phyloP scores from a whole-genome alignment of 495 filamentous ascomycete species.

The Echria macrotheca region DNA sequence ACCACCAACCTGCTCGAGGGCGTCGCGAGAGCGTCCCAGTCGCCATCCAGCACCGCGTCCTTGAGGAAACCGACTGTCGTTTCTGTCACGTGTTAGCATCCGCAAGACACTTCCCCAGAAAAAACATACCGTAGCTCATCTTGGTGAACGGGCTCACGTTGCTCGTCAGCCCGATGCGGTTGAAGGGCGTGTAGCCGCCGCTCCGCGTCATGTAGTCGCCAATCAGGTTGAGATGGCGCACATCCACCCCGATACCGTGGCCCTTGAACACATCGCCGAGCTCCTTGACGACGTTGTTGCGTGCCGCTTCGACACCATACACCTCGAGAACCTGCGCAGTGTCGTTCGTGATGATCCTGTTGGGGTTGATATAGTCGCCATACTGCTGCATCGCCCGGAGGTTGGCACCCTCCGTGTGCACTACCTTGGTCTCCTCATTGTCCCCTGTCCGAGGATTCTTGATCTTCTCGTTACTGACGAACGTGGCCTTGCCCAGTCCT shows the following conservation, averaged over 20 bases:
- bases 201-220: constrained; percentile 89
- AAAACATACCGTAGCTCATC: constrained; percentile 74
- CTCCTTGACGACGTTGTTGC: constrained; percentile 79
- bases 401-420: constrained; percentile 81
- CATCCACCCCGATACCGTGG: constrained; percentile 92
- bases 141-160: constrained; percentile 87
- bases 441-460: constrained; percentile 44
- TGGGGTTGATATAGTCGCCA: constrained; percentile 77
- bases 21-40: constrained; percentile 80
- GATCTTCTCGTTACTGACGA: constrained; percentile 57
- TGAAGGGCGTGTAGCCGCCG: constrained; percentile 85
- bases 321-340: constrained; percentile 74
- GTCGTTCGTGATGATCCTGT: constrained; percentile 86
- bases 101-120: not conserved
- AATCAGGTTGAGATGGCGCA: constrained; percentile 89
- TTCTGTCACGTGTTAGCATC: constrained; percentile 37
- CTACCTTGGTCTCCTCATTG: constrained; percentile 42
- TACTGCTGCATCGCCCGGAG: constrained; percentile 85
- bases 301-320: constrained; percentile 92
- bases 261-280: constrained; percentile 79
- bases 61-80: constrained; percentile 89
- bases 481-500: constrained; percentile 65
- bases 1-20: constrained; percentile 86
- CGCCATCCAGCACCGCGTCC: constrained; percentile 83
- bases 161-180: constrained; percentile 76